Conservation (phyloP, 176 grass and related monocot genomes). For the Chrysopogon serrulatus region DNA sequence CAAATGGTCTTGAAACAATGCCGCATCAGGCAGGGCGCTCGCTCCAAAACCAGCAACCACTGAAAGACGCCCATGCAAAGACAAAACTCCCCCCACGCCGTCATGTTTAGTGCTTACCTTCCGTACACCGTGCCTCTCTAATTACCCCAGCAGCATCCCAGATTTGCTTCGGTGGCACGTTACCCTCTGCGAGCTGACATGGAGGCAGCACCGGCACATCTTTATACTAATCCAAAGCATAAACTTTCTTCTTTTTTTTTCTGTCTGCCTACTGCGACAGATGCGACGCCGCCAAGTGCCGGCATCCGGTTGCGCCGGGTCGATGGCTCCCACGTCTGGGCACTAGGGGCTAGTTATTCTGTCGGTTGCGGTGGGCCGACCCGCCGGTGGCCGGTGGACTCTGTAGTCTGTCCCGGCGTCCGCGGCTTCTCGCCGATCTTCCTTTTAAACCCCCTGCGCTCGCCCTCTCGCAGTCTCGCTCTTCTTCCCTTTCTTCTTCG, state of each 20-base stretch:
- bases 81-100: not conserved
- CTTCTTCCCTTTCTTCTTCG: not conserved
- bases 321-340: not conserved
- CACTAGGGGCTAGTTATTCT: not conserved
- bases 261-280: not conserved
- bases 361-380: slow-evolving; percentile 31
- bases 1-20: not conserved
- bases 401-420: not conserved
- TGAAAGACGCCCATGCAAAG: not conserved
- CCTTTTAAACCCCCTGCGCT: slow-evolving; percentile 2
- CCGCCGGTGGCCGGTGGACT: not conserved
- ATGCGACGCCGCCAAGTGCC: slow-evolving; percentile 28
- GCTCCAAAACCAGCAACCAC: slow-evolving; percentile 4
- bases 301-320: not conserved
- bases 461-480: not conserved
- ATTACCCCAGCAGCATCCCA: not conserved
- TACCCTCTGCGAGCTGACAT: not conserved
- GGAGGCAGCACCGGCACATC: not conserved
- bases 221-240: not conserved
- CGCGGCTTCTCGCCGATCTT: not conserved
- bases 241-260: not conserved
- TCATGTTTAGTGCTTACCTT: not conserved
- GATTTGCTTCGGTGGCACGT: slow-evolving; percentile 18
- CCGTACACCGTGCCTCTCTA: not conserved
- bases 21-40: not conserved